phyloP scores from a whole-genome alignment of 306 rosid genomes.

The Prunus mira region DNA sequence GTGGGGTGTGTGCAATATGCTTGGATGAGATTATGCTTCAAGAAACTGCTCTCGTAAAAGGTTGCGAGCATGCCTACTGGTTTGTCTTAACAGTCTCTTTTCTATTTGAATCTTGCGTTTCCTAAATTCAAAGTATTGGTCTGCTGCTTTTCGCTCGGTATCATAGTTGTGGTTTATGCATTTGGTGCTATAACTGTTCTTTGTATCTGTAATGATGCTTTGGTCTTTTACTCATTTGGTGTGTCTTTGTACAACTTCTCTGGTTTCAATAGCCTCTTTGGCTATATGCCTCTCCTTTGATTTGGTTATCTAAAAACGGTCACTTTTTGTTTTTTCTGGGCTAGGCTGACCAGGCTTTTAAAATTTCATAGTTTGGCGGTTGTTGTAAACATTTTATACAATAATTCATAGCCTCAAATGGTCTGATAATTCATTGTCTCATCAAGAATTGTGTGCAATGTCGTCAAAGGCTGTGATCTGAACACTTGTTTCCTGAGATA shows the following conservation, averaged over 20 bases:
- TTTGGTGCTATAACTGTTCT: background rate
- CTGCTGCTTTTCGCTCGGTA: background rate
- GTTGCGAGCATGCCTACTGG: constrained; percentile 99
- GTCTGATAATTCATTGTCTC: background rate
- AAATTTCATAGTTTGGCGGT: background rate
- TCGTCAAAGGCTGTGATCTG: background rate
- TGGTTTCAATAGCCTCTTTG: background rate
- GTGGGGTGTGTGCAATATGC: constrained; percentile 72
- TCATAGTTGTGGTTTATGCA: background rate
- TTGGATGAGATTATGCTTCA: constrained; percentile 63
- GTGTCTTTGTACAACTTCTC: background rate
- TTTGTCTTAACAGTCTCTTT: constrained; percentile 42
- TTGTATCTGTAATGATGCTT: constrained; percentile 6
- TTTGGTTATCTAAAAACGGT: background rate
- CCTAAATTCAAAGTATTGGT: background rate
- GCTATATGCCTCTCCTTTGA: background rate
- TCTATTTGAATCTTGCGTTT: background rate
- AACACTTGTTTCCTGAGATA: background rate
- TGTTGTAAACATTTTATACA: background rate
- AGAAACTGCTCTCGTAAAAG: constrained; percentile 84
- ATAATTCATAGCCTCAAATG: background rate
- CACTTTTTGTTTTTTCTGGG: background rate
- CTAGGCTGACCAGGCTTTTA: background rate
- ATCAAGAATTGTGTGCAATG: background rate
- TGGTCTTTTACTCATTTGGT: constrained; percentile 10